phyloP scores from a whole-genome alignment of 495 filamentous ascomycete species.

The Lophiotrema nucula region DNA sequence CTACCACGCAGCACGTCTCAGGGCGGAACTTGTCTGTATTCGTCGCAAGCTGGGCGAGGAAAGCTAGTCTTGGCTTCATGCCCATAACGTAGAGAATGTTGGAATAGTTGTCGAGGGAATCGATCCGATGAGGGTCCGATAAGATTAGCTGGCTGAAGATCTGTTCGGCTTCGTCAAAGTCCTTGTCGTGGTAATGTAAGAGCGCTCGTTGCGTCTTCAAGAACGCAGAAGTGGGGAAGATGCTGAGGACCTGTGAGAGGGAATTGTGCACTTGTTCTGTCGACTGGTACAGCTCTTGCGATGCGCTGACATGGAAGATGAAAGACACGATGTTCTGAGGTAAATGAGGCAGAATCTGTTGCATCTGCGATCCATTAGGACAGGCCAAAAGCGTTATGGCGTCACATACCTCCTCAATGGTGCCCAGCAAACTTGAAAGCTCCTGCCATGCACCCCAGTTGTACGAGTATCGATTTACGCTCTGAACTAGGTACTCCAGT shows the following conservation, averaged over 20 bases:
- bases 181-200: conserved; percentile 90
- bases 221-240: conserved; percentile 85
- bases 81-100: conserved; percentile 96
- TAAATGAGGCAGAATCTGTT: conserved; percentile 58
- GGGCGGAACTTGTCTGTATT: conserved; percentile 93
- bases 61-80: conserved; percentile 80
- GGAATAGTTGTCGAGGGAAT: conserved; percentile 89
- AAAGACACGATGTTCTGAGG: conserved; percentile 89
- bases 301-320: conserved; percentile 87
- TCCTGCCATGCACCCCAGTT: conserved; percentile 98
- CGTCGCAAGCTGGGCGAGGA: conserved; percentile 84
- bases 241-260: conserved; percentile 70
- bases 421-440: conserved; percentile 69
- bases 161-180: conserved; percentile 79
- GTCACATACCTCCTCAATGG: conserved; percentile 70
- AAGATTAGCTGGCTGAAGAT: conserved; percentile 81
- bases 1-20: conserved; percentile 94
- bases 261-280: conserved; percentile 67
- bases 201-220: conserved; percentile 86
- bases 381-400: background rate
- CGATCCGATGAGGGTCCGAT: conserved; percentile 80
- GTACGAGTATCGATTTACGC: conserved; percentile 81
- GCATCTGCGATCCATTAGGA: conserved; percentile 34
- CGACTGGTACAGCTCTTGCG: conserved; percentile 86
- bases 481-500: conserved; percentile 75